Base-by-base conservation (phyloP, 2,329 filamentous ascomycete genomes). In the Trichophyton benhamiae region DNA sequence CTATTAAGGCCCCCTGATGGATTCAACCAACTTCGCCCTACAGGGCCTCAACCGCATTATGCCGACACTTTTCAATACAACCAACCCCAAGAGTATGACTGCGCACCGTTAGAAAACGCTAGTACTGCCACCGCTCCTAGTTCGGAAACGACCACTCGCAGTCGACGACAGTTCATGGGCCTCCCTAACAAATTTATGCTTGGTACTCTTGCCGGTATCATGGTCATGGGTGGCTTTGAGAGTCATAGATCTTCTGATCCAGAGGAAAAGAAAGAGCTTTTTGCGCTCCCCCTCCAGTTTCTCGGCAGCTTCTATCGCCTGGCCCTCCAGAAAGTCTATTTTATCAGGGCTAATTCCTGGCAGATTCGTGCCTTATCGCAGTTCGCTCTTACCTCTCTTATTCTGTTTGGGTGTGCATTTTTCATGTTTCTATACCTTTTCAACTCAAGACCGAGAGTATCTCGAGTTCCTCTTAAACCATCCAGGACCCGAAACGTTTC, bases 151-250 rank as follows among this genome's bases (percentile, higher is more conserved):
- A 72, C 73, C 61, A 11, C 33, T 9, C 73, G 76, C 62, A 76
- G 78, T 49, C 80, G 80, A 41, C 78, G 80, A 66, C 38, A 33
- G 15, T 46, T 44, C 15, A 33, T 46, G n/a, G 57, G 57, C 4
- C 75, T 84, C 64, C 74, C 77, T 67, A 83, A 81, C 69, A 95
- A 95, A 75, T 80, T 96, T 66, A 94, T 96, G 89, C 85, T 96
- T 3, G 92, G 92, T 48, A 92, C 91, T 17, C 82, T 97, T 63
- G 92, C 91, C 25, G 91, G 90, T 13, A 79, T 97, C 17, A 96
- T 97, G 91, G 82, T 96, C 38, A 76, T 96, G 67, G 91, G 96
- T 75, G 90, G 89, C 0, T 79, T 91, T 61, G 80, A 81, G 82
- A 87, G 70, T 77, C 85, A 66, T 83, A 90, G 74, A 74, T 83